phyloP scores from a whole-genome alignment of 495 filamentous ascomycete genomes.

The Aspergillus ellipticus region DNA sequence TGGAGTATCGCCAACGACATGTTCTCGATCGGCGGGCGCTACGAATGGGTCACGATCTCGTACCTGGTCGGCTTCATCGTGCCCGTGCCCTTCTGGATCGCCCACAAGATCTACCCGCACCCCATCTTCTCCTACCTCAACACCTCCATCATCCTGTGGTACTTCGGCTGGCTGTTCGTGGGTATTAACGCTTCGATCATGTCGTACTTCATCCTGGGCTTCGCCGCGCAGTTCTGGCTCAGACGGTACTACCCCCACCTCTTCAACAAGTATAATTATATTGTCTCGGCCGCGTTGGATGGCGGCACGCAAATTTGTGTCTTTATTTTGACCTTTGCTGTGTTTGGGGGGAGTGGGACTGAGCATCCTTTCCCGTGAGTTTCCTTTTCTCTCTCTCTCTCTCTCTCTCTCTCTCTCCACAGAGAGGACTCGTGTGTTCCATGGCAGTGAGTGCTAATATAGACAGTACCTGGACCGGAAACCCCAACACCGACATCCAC shows the following conservation, averaged over 20 bases:
- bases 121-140: constrained; percentile 3
- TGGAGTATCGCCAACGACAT: constrained; percentile 5
- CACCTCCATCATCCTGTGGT: constrained; percentile 3
- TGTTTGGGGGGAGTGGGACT: background rate
- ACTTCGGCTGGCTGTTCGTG: constrained; percentile 1
- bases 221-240: constrained; percentile 1
- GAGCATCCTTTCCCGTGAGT: background rate
- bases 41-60: constrained; percentile 1
- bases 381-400: background rate
- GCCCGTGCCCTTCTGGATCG: background rate
- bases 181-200: constrained; percentile 1
- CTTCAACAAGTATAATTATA: background rate
- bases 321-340: background rate
- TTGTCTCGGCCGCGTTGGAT: background rate
- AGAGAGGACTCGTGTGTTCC: no score
- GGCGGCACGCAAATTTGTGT: background rate
- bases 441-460: background rate
- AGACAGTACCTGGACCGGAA: background rate
- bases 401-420: background rate
- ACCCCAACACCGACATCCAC: background rate
- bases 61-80: constrained; percentile 3
- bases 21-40: constrained; percentile 1
- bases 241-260: background rate
- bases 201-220: background rate
- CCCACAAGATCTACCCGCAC: background rate